Evolutionary conservation across 1,284 basidiomycete genomes (phyloP).

Genomic region (Leccinum pallidistipes): DNA sequence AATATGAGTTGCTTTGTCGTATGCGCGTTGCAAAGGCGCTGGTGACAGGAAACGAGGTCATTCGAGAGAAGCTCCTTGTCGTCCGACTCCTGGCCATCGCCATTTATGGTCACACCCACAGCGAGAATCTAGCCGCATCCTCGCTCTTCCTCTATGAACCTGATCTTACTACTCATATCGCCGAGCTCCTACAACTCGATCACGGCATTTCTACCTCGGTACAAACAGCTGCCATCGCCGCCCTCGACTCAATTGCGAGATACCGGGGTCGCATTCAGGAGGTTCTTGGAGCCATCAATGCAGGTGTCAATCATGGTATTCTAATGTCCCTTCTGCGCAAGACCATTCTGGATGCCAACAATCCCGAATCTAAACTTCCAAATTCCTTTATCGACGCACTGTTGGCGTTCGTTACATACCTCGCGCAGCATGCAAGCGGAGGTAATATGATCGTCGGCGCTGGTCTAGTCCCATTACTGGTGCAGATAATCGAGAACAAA

Average conservation of each 20-base stretch:
- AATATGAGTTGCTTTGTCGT: constrained; percentile 87
- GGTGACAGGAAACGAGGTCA: constrained; percentile 53
- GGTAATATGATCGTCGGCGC: constrained; percentile 96
- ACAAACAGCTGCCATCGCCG: constrained; percentile 83
- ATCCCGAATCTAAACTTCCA: constrained; percentile 64
- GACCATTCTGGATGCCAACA: constrained; percentile 71
- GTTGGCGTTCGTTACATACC: constrained; percentile 84
- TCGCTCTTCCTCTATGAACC: constrained; percentile 95
- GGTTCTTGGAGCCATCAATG: constrained; percentile 89
- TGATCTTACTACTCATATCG: constrained; percentile 82
- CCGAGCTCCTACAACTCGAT: constrained; percentile 87
- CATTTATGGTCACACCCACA: constrained; percentile 84
- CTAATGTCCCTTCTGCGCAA: constrained; percentile 86
- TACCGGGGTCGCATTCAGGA: constrained; percentile 85
- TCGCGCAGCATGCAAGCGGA: constrained; percentile 82
- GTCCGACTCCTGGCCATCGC: constrained; percentile 87
- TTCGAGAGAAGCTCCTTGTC: constrained; percentile 80
- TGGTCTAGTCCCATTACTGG: constrained; percentile 88
- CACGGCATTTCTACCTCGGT: constrained; percentile 65
- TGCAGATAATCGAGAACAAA: constrained; percentile 84
- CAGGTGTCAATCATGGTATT: constrained; percentile 95
- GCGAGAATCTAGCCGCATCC: constrained; percentile 76
- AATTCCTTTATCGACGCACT: constrained; percentile 86
- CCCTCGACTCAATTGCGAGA: constrained; percentile 87
- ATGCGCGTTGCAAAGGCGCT: constrained; percentile 79